Evolutionary conservation across 1,139 yeast genomes (phyloP).

Genomic region (Magnusiomyces tetraspermus): DNA sequence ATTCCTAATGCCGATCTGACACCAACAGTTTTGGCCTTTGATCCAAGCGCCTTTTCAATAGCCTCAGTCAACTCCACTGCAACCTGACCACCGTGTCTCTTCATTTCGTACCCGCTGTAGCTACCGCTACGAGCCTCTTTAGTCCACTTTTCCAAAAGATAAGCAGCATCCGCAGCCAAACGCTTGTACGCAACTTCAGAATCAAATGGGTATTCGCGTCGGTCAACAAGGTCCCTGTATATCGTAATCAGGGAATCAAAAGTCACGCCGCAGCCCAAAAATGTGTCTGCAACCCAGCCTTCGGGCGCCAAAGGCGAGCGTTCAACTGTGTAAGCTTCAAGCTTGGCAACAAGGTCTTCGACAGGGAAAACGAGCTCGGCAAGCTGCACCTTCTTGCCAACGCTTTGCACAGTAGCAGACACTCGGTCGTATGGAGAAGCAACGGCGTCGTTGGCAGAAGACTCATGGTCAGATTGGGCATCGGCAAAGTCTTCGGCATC

Average conservation of each 20-base stretch:
- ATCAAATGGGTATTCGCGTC: slow-evolving; percentile 32
- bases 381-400: slow-evolving; percentile 43
- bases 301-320: slow-evolving; percentile 35
- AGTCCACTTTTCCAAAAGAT: slow-evolving; percentile 24
- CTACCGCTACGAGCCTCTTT: slow-evolving; percentile 3
- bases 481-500: slow-evolving; percentile 28
- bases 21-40: background rate
- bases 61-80: background rate
- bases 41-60: background rate
- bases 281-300: slow-evolving; percentile 59
- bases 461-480: background rate
- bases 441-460: slow-evolving; percentile 8
- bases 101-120: background rate
- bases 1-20: background rate
- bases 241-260: slow-evolving; percentile 61
- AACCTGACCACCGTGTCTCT: background rate
- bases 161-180: slow-evolving; percentile 25
- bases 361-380: slow-evolving; percentile 77
- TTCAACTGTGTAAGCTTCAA: slow-evolving; percentile 33
- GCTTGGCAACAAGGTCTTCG: slow-evolving; percentile 55
- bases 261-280: slow-evolving; percentile 65
- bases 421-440: slow-evolving; percentile 29
- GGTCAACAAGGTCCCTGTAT: slow-evolving; percentile 57
- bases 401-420: slow-evolving; percentile 35
- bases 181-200: slow-evolving; percentile 19